Evolutionary conservation across 441 rosid species (phyloP), one percentile per base, ranked within the genome.

Genomic region (Pelargonium myrrhifolium): DNA sequence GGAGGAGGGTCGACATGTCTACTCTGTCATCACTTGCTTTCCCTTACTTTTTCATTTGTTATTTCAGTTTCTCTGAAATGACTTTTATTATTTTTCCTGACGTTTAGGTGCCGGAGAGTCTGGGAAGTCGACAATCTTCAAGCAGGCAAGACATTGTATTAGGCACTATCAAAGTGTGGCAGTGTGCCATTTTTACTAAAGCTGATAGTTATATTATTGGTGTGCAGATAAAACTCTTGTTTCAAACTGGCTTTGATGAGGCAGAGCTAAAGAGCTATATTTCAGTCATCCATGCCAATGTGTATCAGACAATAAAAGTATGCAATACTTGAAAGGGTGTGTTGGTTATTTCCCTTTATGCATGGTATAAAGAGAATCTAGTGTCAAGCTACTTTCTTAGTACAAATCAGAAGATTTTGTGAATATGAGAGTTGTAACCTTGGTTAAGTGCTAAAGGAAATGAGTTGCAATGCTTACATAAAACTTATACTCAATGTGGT

Each of bases 241-340:
- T 94, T 80, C 99, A 94, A 85, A 94, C 94, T 71, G 99, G 99
- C 18, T 94, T 91, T 67, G 97, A 89, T 47, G 99, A 91, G 69
- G 76, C 81, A 15, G 99, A 94, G 72, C 83, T 89, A 70, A 89
- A 82, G 87, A 91, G 89, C 82, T 94, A 91, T 73, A 82, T 86
- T 69, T 76, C 99, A 18, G 96, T 94, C 85, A 86, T 94, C 68
- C 96, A 94, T 77, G 99, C 97, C 83, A 94, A 94, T 81, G 84
- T 91, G 60, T 94, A 88, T 81, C 97, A 94, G 86, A 89, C 93
- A 77, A 88, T 94, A 85, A 94, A 94, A 88, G 99, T 94, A 91
- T 74, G 96, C 85, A 90, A 79, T 76, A 81, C 82, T 79, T 79
- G 81, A 80, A 79, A 77, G 81, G 90, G 87, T 87, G 88, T 90